phyloP scores from a whole-genome alignment of 768 basidiomycete genomes.

The Cystofilobasidium macerans region DNA sequence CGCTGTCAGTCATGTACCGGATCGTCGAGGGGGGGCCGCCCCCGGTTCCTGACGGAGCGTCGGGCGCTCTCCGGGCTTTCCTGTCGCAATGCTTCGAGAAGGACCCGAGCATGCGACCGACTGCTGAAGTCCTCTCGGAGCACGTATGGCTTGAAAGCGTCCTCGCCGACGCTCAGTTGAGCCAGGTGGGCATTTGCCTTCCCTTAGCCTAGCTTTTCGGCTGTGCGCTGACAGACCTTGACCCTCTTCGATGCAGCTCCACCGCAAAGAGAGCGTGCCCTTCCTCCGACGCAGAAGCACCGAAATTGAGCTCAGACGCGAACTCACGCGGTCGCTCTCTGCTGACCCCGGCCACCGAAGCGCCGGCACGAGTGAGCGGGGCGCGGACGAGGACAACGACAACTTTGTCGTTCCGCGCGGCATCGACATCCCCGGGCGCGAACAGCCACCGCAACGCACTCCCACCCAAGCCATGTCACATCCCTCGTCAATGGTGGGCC shows the following conservation, averaged over 20 bases:
- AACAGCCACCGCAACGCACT: background rate
- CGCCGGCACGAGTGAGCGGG: background rate
- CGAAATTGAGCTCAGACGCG: conserved; percentile 41
- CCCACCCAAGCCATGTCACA: background rate
- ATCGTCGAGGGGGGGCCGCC: conserved; percentile 91
- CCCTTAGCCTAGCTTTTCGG: background rate
- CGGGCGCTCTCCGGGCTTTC: conserved; percentile 66
- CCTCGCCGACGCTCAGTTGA: conserved; percentile 47
- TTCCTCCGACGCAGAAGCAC: conserved; percentile 84
- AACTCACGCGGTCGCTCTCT: background rate
- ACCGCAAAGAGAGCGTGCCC: conserved; percentile 87
- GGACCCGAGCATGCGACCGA: conserved; percentile 69
- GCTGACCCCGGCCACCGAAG: background rate
- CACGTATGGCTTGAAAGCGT: conserved; percentile 80
- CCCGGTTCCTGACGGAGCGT: conserved; percentile 68
- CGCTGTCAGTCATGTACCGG: conserved; percentile 73
- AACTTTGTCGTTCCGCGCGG: background rate
- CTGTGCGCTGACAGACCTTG: background rate
- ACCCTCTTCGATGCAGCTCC: conserved; percentile 50
- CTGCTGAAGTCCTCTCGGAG: conserved; percentile 71
- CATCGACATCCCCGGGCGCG: background rate
- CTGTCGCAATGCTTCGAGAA: conserved; percentile 81
- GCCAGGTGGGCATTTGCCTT: conserved; percentile 49
- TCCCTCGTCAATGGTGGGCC: background rate
- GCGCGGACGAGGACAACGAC: background rate